A percentile compares a stretch with the other conserved stretches of the same genome.
phyloP scores from a whole-genome alignment of 768 basidiomycete genomes.

The Paxillus ammoniavirescens region DNA sequence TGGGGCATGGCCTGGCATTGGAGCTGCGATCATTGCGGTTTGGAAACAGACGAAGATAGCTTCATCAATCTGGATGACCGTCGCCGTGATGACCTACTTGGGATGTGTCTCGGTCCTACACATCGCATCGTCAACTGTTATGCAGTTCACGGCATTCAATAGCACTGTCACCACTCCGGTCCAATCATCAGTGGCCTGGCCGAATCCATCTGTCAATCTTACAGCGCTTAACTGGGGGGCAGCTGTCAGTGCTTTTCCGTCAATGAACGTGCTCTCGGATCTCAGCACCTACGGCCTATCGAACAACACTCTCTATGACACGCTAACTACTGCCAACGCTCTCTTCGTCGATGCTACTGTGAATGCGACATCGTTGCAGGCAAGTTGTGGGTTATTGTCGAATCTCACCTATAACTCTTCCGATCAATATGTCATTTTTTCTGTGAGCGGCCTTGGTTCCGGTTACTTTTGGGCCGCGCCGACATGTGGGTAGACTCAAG shows the following conservation, averaged over 20 bases:
- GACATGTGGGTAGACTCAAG: neutral
- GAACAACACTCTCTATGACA: conserved; percentile 15
- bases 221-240: neutral
- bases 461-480: neutral
- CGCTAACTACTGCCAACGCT: neutral
- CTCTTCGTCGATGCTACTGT: conserved; percentile 1
- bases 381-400: conserved; percentile 10
- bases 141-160: conserved; percentile 17
- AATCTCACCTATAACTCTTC: neutral
- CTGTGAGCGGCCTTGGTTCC: neutral
- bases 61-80: conserved; percentile 9
- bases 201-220: conserved; percentile 3
- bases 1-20: conserved; percentile 22
- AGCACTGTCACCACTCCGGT: neutral
- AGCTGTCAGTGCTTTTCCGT: neutral
- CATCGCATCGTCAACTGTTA: conserved; percentile 18
- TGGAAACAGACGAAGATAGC: conserved; percentile 14
- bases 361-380: conserved; percentile 11
- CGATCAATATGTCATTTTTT: neutral
- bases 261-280: neutral
- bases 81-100: conserved; percentile 18
- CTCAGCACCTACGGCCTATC: conserved; percentile 6
- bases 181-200: conserved; percentile 4
- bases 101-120: conserved; percentile 17
- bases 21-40: conserved; percentile 11